phyloP scores from a whole-genome alignment of 345 rosid species.

The Ceriops decandra region DNA sequence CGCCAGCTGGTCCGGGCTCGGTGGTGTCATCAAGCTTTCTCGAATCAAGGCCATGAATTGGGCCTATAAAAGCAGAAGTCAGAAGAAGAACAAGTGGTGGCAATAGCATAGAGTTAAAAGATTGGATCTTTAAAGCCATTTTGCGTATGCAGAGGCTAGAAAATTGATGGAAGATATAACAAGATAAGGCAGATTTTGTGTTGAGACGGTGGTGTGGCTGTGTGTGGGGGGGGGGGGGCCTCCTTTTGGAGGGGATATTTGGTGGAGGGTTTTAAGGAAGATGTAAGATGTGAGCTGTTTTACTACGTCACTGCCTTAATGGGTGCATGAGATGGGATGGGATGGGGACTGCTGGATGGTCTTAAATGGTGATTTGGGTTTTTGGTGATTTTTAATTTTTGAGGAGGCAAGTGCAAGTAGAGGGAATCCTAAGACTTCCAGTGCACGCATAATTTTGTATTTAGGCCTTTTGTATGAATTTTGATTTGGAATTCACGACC shows the following conservation, averaged over 20 bases:
- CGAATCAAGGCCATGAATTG: conserved; percentile 20
- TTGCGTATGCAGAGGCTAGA: too few relatives aligned
- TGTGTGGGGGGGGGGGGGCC: neutral
- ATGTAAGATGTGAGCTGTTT: too few relatives aligned
- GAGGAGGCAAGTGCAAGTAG: conserved; percentile 9
- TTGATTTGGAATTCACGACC: too few relatives aligned
- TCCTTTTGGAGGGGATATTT: too few relatives aligned
- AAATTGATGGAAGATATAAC: too few relatives aligned
- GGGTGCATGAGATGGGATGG: conserved; percentile 27
- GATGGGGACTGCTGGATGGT: neutral
- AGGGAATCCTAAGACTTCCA: conserved; percentile 2
- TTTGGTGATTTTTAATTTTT: neutral
- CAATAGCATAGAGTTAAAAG: neutral
- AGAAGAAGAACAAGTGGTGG: conserved; percentile 17
- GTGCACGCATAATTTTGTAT: too few relatives aligned
- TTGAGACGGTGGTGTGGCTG: neutral
- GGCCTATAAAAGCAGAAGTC: conserved; percentile 5
- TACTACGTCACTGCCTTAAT: neutral
- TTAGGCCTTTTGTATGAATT: too few relatives aligned
- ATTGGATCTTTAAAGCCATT: neutral
- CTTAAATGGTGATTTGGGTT: neutral
- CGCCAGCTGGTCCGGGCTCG: conserved; percentile 18
- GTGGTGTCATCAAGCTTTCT: conserved; percentile 32
- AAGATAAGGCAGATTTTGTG: too few relatives aligned
- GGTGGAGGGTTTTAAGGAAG: too few relatives aligned